Conservation (phyloP, 2,329 filamentous ascomycete genomes). For the Cryphonectria naterciae region DNA sequence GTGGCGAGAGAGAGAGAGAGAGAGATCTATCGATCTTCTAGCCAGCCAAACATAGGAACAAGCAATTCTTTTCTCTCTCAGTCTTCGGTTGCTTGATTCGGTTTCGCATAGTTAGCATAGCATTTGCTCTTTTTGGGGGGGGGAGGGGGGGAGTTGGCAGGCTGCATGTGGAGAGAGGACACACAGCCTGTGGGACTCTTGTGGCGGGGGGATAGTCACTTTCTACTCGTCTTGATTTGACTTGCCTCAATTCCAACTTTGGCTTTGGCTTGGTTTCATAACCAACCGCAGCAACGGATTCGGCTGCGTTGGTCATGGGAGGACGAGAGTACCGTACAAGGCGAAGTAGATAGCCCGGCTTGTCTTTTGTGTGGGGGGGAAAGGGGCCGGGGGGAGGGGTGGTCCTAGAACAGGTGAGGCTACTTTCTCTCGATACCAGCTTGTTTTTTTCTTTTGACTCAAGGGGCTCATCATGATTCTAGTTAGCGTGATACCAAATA, state of each 20-base stretch:
- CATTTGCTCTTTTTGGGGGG: not conserved
- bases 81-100: not conserved
- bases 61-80: not conserved
- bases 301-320: not conserved
- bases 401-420: slow-evolving; percentile 1
- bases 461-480: not conserved
- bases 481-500: not conserved
- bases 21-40: too few species aligned
- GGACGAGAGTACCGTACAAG: not conserved
- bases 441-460: not conserved
- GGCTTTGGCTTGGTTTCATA: not conserved
- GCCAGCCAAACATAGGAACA: not conserved
- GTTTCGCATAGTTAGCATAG: slow-evolving; percentile 9
- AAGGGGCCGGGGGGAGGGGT: not conserved
- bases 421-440: not conserved
- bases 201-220: not conserved
- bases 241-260: too few species aligned
- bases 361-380: too few species aligned
- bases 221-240: not conserved
- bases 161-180: not conserved
- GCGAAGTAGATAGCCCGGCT: not conserved
- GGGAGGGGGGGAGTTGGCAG: not conserved
- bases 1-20: too few species aligned
- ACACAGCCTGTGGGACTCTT: not conserved
- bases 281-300: not conserved